Conservation (phyloP, 345 rosid genomes). For the Populus euphratica region DNA sequence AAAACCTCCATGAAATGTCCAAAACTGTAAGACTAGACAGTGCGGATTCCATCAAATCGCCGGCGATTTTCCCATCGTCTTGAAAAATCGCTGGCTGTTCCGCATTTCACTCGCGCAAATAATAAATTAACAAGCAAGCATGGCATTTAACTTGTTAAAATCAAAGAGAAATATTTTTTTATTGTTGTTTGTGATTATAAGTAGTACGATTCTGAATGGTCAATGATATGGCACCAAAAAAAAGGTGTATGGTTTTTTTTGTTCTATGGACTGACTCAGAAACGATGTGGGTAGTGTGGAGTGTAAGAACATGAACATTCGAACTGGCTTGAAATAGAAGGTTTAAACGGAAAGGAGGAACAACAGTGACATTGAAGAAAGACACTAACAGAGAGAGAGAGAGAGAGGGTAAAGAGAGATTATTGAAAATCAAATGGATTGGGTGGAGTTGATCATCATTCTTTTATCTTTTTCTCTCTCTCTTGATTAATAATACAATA, state of each 20-base stretch:
- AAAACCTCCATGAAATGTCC: constrained; percentile 68
- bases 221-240: no score
- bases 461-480: not conserved
- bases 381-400: no score
- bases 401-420: not conserved
- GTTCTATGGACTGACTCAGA: not conserved
- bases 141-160: not conserved
- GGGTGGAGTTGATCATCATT: constrained; percentile 7
- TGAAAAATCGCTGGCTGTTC: constrained; percentile 17
- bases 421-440: constrained; percentile 15
- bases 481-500: no score
- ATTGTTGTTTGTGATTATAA: not conserved
- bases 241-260: not conserved
- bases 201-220: not conserved
- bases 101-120: constrained; percentile 14
- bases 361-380: not conserved
- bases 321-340: not conserved
- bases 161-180: not conserved
- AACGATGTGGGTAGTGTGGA: not conserved
- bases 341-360: not conserved
- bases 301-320: not conserved
- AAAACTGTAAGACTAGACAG: constrained; percentile 23
- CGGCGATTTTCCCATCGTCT: constrained; percentile 22
- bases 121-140: not conserved
- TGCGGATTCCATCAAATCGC: constrained; percentile 33